Evolutionary conservation across 495 filamentous ascomycete species (phyloP).

Genomic region (Neurospora hispaniola): DNA sequence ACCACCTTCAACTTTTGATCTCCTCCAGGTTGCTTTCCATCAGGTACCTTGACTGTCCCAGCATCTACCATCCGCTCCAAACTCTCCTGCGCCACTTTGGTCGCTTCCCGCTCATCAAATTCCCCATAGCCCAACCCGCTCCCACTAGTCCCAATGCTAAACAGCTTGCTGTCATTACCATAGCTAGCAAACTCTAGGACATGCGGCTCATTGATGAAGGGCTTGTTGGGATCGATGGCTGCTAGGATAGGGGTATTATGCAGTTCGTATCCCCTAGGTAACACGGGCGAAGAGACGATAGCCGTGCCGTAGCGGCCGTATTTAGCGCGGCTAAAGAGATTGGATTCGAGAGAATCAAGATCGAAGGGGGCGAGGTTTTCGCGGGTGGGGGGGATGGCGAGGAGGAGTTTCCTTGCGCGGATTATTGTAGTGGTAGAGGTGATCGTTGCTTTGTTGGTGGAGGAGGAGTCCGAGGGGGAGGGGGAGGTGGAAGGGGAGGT

Average conservation of each 20-base stretch:
- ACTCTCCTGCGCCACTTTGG: not conserved
- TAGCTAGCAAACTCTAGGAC: constrained; percentile 1
- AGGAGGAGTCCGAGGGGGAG: too few species aligned
- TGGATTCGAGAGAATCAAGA: constrained; percentile 18
- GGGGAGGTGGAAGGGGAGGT: too few species aligned
- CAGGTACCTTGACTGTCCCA: constrained; percentile 2
- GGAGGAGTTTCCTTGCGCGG: constrained; percentile 21
- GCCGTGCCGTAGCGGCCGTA: constrained; percentile 24
- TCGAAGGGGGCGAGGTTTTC: constrained; percentile 24
- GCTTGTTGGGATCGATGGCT: not conserved
- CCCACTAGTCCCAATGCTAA: constrained; percentile 3
- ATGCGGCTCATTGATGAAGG: constrained; percentile 6
- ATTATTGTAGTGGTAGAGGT: too few species aligned
- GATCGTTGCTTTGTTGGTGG: too few species aligned
- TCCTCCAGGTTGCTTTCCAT: not conserved
- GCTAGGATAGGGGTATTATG: constrained; percentile 7
- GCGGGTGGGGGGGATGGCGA: constrained; percentile 9
- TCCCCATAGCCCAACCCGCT: not conserved
- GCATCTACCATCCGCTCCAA: constrained; percentile 5
- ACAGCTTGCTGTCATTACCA: not conserved
- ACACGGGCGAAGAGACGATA: constrained; percentile 14
- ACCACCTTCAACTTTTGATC: constrained; percentile 10
- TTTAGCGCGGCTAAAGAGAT: constrained; percentile 20
- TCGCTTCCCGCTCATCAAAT: not conserved
- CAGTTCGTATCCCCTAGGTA: constrained; percentile 1